phyloP scores from a whole-genome alignment of 106 monocot species.

The Acorus gramineus region DNA sequence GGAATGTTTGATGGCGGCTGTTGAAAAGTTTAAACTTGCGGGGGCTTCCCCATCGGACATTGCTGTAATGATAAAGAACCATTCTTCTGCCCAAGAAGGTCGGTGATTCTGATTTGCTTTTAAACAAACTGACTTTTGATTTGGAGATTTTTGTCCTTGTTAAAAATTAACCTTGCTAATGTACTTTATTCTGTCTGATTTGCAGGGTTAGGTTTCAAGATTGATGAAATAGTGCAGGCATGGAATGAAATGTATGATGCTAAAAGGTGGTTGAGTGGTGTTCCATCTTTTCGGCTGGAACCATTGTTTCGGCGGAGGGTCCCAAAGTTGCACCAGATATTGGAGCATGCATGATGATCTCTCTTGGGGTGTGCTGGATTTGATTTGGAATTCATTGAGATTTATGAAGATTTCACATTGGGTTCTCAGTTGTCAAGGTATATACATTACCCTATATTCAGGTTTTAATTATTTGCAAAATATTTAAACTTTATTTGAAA shows the following conservation, averaged over 20 bases:
- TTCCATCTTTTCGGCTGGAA: conserved; percentile 67
- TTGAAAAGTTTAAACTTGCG: conserved; percentile 75
- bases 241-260: conserved; percentile 99
- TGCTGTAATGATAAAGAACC: conserved; percentile 89
- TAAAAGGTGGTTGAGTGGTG: conserved; percentile 57
- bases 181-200: neutral
- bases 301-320: conserved; percentile 62
- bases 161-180: too few species aligned
- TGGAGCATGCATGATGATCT: conserved; percentile 43
- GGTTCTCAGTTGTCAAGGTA: too few species aligned
- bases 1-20: conserved; percentile 65
- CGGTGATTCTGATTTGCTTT: too few species aligned
- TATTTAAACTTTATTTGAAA: too few species aligned
- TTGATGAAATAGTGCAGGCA: conserved; percentile 89
- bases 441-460: too few species aligned
- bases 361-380: too few species aligned
- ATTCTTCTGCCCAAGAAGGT: conserved; percentile 84
- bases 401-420: too few species aligned
- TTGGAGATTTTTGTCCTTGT: too few species aligned
- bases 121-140: too few species aligned
- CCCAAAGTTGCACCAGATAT: conserved; percentile 53
- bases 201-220: conserved; percentile 77
- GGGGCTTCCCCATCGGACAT: conserved; percentile 68
- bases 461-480: too few species aligned
- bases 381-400: too few species aligned